Evolutionary conservation across 805 yeast species (phyloP).

Genomic region (Wickerhamiella sorbophila): DNA sequence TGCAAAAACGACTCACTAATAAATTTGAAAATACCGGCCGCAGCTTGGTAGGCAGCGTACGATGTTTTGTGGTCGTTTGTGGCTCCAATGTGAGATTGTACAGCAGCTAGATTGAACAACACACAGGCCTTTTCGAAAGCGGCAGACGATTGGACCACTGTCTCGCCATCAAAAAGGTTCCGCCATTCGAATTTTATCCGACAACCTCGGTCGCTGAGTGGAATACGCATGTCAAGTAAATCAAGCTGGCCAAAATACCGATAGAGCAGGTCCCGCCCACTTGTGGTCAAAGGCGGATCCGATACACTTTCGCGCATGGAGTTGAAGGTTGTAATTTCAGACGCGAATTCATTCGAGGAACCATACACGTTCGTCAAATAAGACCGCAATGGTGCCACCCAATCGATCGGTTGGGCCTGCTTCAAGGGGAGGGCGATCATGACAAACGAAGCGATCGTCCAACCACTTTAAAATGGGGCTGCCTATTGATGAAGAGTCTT

Average conservation of each 20-base stretch:
- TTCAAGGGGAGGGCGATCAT: conserved; percentile 28
- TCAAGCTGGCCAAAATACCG: conserved; percentile 73
- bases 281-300: conserved; percentile 27
- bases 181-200: conserved; percentile 58
- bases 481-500: neutral
- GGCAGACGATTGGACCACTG: conserved; percentile 47
- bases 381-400: conserved; percentile 45
- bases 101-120: conserved; percentile 62
- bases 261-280: conserved; percentile 42
- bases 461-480: neutral
- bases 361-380: conserved; percentile 56
- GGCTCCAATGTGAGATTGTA: conserved; percentile 35
- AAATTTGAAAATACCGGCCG: conserved; percentile 64
- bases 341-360: conserved; percentile 37
- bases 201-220: conserved; percentile 43
- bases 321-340: conserved; percentile 41
- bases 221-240: conserved; percentile 60
- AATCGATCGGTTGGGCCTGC: conserved; percentile 44
- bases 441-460: neutral
- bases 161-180: conserved; percentile 45
- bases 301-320: conserved; percentile 45
- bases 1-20: conserved; percentile 71
- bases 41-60: conserved; percentile 47
- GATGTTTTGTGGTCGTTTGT: conserved; percentile 40
- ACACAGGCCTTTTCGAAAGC: conserved; percentile 84